A percentile compares a stretch with the other conserved stretches of the same genome.
phyloP scores from a whole-genome alignment of 2,329 filamentous ascomycete genomes.

The Xylaria sp. region DNA sequence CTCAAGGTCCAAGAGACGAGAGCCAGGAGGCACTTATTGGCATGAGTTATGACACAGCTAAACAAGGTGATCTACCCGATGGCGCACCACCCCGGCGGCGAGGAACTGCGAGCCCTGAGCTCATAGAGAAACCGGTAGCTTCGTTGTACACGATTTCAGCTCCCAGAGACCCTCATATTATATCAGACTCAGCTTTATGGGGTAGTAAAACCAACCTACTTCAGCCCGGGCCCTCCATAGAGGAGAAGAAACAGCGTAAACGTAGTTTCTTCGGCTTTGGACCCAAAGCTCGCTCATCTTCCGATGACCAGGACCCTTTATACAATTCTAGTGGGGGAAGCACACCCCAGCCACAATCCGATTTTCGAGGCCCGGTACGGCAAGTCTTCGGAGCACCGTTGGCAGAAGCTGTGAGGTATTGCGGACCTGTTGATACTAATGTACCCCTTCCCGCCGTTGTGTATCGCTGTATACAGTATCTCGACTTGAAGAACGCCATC shows the following conservation, averaged over 20 bases:
- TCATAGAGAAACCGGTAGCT: constrained; percentile 43
- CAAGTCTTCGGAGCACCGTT: constrained; percentile 86
- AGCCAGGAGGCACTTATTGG: constrained; percentile 57
- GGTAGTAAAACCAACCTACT: constrained; percentile 71
- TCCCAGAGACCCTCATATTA: constrained; percentile 82
- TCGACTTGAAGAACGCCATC: constrained; percentile 80
- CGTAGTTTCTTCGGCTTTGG: constrained; percentile 75
- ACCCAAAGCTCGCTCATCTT: constrained; percentile 62
- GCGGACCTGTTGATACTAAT: constrained; percentile 72
- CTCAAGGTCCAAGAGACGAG: constrained; percentile 44
- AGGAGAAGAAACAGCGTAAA: constrained; percentile 85
- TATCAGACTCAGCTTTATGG: constrained; percentile 83
- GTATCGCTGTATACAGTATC: constrained; percentile 92
- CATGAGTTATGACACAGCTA: constrained; percentile 63
- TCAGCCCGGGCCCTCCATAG: constrained; percentile 55
- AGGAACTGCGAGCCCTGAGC: constrained; percentile 39
- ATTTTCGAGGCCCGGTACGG: constrained; percentile 60
- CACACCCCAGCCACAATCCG: constrained; percentile 46
- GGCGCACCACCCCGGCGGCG: constrained; percentile 45
- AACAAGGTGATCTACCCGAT: constrained; percentile 57
- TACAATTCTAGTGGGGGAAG: constrained; percentile 55
- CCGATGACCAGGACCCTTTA: constrained; percentile 62
- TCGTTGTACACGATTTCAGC: constrained; percentile 71
- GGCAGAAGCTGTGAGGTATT: constrained; percentile 83
- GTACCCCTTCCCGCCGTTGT: constrained; percentile 88